Evolutionary conservation across 192 early-diverging fungal species (phyloP).

Genomic region (Chytriomyces hyalinus): DNA sequence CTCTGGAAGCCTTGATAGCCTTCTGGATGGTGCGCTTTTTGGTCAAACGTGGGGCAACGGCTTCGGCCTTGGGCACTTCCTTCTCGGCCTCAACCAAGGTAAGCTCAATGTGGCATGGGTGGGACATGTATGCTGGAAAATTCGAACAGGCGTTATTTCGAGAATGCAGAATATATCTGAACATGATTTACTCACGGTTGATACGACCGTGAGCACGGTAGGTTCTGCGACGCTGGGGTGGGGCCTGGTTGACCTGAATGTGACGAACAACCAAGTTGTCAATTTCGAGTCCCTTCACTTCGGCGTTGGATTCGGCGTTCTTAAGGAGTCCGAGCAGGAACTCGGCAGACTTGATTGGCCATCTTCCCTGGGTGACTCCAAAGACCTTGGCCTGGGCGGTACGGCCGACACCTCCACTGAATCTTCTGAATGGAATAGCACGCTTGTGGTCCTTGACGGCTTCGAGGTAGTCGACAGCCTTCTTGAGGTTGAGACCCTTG

Average conservation of each 20-base stretch:
- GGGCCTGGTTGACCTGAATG: constrained; percentile 98
- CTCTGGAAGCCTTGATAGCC: constrained; percentile 34
- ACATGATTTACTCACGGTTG: constrained; percentile 54
- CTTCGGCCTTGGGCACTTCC: constrained; percentile 74
- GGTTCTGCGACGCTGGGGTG: constrained; percentile 94
- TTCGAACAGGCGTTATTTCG: constrained; percentile 5
- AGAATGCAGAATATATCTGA: not conserved
- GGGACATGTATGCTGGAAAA: constrained; percentile 77
- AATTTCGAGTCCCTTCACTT: constrained; percentile 91
- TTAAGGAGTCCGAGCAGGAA: constrained; percentile 91
- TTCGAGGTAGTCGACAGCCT: constrained; percentile 90
- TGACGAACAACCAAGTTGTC: constrained; percentile 90
- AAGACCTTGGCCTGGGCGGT: constrained; percentile 96
- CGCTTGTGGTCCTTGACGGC: constrained; percentile 98
- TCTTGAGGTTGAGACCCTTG: constrained; percentile 87
- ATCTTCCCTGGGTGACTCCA: constrained; percentile 88
- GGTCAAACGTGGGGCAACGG: constrained; percentile 30
- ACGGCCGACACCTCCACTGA: constrained; percentile 96
- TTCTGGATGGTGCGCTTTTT: constrained; percentile 29
- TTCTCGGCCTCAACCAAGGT: constrained; percentile 89
- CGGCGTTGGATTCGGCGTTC: constrained; percentile 98
- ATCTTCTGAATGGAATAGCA: constrained; percentile 95
- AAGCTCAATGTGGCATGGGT: constrained; percentile 96
- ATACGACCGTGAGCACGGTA: constrained; percentile 99
- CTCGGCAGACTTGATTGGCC: constrained; percentile 97